Base-by-base conservation (phyloP, 129 eudicot genomes). In the Kitagawia praeruptora region DNA sequence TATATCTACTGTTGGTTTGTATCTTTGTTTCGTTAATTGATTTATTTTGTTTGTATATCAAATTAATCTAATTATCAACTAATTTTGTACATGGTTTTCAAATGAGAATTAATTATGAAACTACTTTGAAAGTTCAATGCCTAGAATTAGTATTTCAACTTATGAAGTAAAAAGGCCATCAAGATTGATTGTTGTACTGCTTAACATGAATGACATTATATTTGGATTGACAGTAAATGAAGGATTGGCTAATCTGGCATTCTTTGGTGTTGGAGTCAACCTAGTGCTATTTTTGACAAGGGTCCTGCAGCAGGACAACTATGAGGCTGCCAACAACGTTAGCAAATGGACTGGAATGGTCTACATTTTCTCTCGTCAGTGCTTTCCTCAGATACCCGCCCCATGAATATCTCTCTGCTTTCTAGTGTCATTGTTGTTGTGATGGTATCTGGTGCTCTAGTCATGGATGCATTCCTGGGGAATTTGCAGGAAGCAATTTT, bases 271-370 rank as follows among this genome's bases (percentile, higher is more conserved):
- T 70, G 98, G 98, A 58, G 98, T 95, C 84, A 95, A 95, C 90
- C 71, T 95, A 79, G 98, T 95, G 70, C 82, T 95, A 79, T 95
- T 92, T 84, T 75, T 92, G 71, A 95, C 98, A 21, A 86, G 98
- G 77, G 98, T 95, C 77, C 88, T 95, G 74, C 91, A 92, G 37
- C 89, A 95, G 70, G 79, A 87, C 82, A 95, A 95, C 80, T 96
- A 93, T 28, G 98, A 90, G 85, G 97, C 98, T 79, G 98, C 98
- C 13, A 94, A 94, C 81, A 91, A 83, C 69, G 98, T 94, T 63
- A 94, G 98, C 91, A 94, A 94, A 86, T 94, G 98, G 98, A 95
- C 98, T 12, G 98, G 97, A 81, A 95, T 97, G 1, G 97, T 95
- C 76, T 92, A 95, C 80, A 92, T 92, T 64, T 95, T 90, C 93